phyloP scores from a whole-genome alignment of 768 basidiomycete species.

The Suillus subluteus region DNA sequence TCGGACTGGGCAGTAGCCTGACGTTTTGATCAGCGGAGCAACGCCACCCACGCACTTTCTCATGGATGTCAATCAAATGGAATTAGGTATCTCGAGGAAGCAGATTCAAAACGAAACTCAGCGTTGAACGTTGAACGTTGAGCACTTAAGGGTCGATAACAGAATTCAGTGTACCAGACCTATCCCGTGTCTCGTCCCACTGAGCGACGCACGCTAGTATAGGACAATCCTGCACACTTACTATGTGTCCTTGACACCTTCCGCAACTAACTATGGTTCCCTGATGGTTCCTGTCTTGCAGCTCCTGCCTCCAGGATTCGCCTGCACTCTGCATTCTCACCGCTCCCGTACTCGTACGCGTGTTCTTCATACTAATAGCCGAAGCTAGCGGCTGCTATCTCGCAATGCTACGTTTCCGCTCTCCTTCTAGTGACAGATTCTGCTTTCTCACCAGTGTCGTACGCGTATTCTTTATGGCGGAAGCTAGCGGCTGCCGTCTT shows the following conservation, averaged over 20 bases:
- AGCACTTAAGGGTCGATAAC: neutral
- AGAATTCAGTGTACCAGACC: neutral
- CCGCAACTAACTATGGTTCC: neutral
- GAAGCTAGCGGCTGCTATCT: neutral
- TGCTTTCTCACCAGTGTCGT: constrained; percentile 7
- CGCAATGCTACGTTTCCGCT: neutral
- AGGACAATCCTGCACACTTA: neutral
- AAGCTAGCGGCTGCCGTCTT: neutral
- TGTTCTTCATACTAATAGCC: neutral
- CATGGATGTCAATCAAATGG: constrained; percentile 8
- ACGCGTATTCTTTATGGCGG: neutral
- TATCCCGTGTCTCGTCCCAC: neutral
- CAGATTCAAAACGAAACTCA: neutral
- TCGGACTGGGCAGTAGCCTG: neutral
- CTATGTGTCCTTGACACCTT: neutral
- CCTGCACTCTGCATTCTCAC: neutral
- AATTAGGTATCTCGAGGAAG: neutral
- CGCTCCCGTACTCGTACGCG: neutral
- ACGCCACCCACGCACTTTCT: neutral
- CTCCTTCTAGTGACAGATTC: neutral
- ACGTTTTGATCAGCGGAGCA: neutral
- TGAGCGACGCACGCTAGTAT: neutral
- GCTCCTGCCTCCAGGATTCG: neutral
- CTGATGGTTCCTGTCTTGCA: neutral
- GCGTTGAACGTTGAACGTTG: neutral